Conservation (phyloP, 306 rosid genomes). For the Myrica gale region DNA sequence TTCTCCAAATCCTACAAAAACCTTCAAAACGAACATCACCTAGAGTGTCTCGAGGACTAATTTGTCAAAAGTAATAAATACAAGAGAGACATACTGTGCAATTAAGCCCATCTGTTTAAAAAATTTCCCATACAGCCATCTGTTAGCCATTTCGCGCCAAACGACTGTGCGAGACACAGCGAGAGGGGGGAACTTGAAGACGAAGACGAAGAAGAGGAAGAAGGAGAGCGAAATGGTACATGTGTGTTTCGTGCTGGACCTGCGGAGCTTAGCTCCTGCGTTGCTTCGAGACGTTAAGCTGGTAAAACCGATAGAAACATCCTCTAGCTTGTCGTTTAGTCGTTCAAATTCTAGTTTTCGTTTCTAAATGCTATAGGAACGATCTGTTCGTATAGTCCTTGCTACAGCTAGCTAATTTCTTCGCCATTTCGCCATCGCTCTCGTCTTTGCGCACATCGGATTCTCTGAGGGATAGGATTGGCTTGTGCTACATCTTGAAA, state of each 20-base stretch:
- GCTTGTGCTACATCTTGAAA: slow-evolving; percentile 57
- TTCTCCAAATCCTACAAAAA: no score
- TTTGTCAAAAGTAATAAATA: no score
- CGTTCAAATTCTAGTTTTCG: neutral
- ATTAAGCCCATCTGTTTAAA: no score
- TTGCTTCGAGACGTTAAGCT: slow-evolving; percentile 52
- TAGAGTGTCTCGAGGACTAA: no score
- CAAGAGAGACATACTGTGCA: no score
- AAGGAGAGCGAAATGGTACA: slow-evolving; percentile 50
- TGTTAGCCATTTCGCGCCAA: slow-evolving; percentile 38
- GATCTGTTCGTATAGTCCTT: slow-evolving; percentile 25
- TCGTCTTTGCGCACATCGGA: slow-evolving; percentile 29
- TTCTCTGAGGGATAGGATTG: slow-evolving; percentile 47
- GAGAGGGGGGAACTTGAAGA: slow-evolving; percentile 11
- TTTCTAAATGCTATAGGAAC: neutral
- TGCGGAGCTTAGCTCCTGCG: slow-evolving; percentile 60
- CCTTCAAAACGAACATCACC: no score
- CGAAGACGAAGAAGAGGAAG: neutral
- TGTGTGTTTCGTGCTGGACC: slow-evolving; percentile 66
- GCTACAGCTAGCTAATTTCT: slow-evolving; percentile 74
- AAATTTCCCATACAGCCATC: no score
- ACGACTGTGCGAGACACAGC: slow-evolving; percentile 15
- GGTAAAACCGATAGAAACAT: slow-evolving; percentile 33
- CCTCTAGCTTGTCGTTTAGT: neutral
- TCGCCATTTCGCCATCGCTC: slow-evolving; percentile 47